These are phyloP conservation scores for Linanthus parryae DNA, from an alignment of 148 eudicot genomes.

Conservation along the genomic window DNA sequence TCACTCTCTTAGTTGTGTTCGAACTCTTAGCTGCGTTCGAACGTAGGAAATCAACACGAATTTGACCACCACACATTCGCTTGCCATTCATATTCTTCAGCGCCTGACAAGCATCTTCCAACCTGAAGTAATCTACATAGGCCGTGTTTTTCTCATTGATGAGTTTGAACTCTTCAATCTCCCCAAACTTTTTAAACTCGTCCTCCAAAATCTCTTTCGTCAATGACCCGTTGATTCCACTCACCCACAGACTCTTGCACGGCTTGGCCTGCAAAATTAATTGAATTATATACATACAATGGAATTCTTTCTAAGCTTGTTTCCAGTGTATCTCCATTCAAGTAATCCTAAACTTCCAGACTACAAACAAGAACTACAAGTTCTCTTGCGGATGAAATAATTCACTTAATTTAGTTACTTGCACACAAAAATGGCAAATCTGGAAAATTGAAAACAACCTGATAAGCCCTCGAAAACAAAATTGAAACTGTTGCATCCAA, in stretches of 20 bases:
- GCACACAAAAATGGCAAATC: neutral
- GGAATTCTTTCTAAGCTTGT: no score
- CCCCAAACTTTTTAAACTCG: slow-evolving; percentile 66
- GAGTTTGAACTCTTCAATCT: slow-evolving; percentile 77
- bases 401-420: neutral
- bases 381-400: no score
- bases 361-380: no score
- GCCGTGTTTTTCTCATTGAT: slow-evolving; percentile 77
- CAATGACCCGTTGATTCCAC: slow-evolving; percentile 64
- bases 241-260: slow-evolving; percentile 88
- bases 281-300: neutral
- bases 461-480: neutral
- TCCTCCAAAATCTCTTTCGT: slow-evolving; percentile 71
- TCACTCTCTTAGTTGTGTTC: slow-evolving; percentile 60
- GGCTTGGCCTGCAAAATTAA: slow-evolving; percentile 65
- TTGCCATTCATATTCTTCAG: slow-evolving; percentile 63
- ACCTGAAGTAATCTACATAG: slow-evolving; percentile 50
- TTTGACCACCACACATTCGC: slow-evolving; percentile 49
- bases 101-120: slow-evolving; percentile 86
- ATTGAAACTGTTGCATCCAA: neutral
- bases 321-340: no score
- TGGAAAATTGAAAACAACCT: neutral
- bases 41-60: slow-evolving; percentile 88
- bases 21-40: slow-evolving; percentile 72
- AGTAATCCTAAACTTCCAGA: no score